phyloP scores from a whole-genome alignment of 2,329 filamentous ascomycete species.

The Neofusicoccum cordaticola region DNA sequence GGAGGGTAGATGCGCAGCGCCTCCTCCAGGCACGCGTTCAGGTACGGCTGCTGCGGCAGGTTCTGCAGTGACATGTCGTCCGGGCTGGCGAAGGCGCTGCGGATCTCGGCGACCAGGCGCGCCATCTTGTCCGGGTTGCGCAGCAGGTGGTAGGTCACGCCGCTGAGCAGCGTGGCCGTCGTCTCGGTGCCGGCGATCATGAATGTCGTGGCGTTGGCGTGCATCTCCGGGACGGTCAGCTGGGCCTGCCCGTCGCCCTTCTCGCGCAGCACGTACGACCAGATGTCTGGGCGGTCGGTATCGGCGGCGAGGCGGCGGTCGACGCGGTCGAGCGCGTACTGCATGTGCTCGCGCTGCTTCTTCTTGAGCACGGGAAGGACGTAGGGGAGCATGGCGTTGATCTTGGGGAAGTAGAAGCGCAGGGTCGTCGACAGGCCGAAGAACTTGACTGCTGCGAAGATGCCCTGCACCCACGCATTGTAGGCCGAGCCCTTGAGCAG shows the following conservation, averaged over 20 bases:
- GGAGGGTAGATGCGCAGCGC: slow-evolving; percentile 45
- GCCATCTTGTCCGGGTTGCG: slow-evolving; percentile 9
- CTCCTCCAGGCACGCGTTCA: slow-evolving; percentile 37
- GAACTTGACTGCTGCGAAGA: slow-evolving; percentile 27
- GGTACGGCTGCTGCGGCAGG: not conserved
- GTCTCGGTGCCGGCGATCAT: slow-evolving; percentile 42
- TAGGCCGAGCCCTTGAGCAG: slow-evolving; percentile 30
- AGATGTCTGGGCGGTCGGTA: slow-evolving; percentile 9
- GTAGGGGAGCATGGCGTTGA: not conserved
- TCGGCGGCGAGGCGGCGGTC: not conserved
- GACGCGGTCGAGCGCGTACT: slow-evolving; percentile 10
- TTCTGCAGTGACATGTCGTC: slow-evolving; percentile 10
- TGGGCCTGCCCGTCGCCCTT: not conserved
- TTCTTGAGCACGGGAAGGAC: not conserved
- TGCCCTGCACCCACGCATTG: slow-evolving; percentile 31
- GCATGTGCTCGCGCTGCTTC: slow-evolving; percentile 3
- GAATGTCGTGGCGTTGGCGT: slow-evolving; percentile 20
- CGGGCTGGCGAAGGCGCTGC: not conserved
- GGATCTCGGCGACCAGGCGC: slow-evolving; percentile 3
- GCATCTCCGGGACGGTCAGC: slow-evolving; percentile 19
- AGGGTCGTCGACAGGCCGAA: slow-evolving; percentile 5
- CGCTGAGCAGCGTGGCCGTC: slow-evolving; percentile 39
- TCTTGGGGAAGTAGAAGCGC: slow-evolving; percentile 14
- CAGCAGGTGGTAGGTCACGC: slow-evolving; percentile 32
- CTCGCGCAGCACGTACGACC: slow-evolving; percentile 10